These are phyloP conservation scores for Haberlea rhodopensis DNA, from an alignment of 257 asterid genomes.

Conservation along the genomic window DNA sequence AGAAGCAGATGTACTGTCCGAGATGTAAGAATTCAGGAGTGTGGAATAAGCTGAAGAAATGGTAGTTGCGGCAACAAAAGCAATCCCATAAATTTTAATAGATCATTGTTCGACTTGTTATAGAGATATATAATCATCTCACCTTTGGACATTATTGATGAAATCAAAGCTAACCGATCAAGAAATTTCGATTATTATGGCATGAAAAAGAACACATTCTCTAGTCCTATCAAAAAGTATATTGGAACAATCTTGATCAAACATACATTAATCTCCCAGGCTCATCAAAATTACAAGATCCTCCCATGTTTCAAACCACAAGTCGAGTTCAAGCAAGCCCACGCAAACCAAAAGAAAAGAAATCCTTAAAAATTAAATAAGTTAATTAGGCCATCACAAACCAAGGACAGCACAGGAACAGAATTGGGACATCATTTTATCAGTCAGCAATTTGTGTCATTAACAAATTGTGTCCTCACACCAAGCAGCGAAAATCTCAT, in stretches of 20 bases:
- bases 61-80: not conserved
- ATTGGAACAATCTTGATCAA: not conserved
- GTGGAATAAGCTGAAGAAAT: not conserved
- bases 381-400: not conserved
- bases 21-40: not conserved
- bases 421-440: not conserved
- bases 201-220: not conserved
- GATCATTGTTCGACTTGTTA: not conserved
- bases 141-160: not conserved
- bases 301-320: too few relatives aligned
- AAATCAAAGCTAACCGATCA: not conserved
- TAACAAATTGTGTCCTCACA: not conserved
- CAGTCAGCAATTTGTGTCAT: not conserved
- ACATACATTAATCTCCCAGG: too few relatives aligned
- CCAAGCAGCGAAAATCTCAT: not conserved
- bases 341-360: too few relatives aligned
- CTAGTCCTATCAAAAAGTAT: not conserved
- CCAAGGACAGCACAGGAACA: not conserved
- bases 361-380: too few relatives aligned
- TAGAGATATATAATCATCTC: not conserved
- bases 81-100: not conserved
- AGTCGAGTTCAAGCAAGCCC: not conserved
- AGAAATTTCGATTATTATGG: too few relatives aligned
- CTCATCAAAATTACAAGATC: too few relatives aligned
- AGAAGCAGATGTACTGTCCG: not conserved